A percentile compares a stretch with the other conserved stretches of the same genome.
Evolutionary conservation across 1,284 basidiomycete species (phyloP).

Genomic region (Uromyces viciae-fabae): DNA sequence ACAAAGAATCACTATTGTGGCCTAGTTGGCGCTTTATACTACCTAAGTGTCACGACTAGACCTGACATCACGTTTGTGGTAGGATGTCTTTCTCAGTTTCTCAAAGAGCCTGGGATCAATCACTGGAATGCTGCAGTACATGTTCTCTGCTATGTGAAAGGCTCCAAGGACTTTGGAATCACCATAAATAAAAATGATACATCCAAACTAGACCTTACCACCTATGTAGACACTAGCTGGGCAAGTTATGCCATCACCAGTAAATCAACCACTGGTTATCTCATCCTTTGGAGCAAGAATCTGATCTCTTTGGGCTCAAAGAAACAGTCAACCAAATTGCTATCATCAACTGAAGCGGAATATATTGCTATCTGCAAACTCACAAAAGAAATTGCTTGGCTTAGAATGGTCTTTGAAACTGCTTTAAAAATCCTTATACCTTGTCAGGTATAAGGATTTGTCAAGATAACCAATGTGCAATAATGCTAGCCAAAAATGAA

Average conservation of each 20-base stretch:
- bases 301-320: slow-evolving; percentile 14
- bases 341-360: neutral
- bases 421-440: neutral
- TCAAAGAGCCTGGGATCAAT: neutral
- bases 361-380: neutral
- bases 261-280: neutral
- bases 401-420: neutral
- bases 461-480: neutral
- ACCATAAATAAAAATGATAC: neutral
- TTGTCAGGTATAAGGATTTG: neutral
- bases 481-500: neutral
- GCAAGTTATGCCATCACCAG: neutral
- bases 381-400: neutral
- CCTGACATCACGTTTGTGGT: slow-evolving; percentile 11
- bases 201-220: neutral
- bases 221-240: neutral
- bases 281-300: neutral
- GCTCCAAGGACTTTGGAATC: neutral
- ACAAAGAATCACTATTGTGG: neutral
- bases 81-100: neutral
- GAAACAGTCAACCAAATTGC: neutral
- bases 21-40: neutral
- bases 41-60: neutral
- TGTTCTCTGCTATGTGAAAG: neutral
- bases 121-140: neutral